Evolutionary conservation across 768 basidiomycete species (phyloP).

Genomic region (Lactifluus pinguis): DNA sequence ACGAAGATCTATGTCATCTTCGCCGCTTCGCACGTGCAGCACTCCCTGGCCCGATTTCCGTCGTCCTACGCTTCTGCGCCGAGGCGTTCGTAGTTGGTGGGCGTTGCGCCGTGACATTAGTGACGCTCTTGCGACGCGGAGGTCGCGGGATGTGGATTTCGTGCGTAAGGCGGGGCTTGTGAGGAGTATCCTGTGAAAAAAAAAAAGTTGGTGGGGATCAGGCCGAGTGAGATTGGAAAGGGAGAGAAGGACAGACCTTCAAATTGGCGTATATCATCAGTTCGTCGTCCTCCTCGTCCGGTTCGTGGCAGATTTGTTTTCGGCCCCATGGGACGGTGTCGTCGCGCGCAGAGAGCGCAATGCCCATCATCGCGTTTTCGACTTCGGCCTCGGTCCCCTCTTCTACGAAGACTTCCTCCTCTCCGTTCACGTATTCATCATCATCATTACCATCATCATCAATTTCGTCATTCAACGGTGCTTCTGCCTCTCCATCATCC

Average conservation of each 20-base stretch:
- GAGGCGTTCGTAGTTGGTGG: background rate
- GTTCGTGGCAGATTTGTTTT: constrained; percentile 11
- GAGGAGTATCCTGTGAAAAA: constrained; percentile 32
- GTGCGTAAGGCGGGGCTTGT: constrained; percentile 29
- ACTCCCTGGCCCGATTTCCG: background rate
- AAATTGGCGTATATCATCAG: constrained; percentile 45
- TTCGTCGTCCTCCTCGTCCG: constrained; percentile 47
- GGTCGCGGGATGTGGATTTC: constrained; percentile 9
- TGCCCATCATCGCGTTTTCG: background rate
- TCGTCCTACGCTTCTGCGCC: constrained; percentile 9
- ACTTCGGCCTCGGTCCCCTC: constrained; percentile 19
- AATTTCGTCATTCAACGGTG: background rate
- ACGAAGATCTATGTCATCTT: background rate
- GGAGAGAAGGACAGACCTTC: constrained; percentile 29
- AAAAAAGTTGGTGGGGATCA: background rate
- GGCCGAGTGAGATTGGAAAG: background rate
- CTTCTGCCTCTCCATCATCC: constrained; percentile 38
- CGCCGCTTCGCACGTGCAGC: constrained; percentile 9
- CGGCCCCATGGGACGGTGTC: constrained; percentile 7
- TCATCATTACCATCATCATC: constrained; percentile 9
- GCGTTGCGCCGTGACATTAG: constrained; percentile 3
- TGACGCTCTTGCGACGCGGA: constrained; percentile 6
- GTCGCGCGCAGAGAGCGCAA: background rate
- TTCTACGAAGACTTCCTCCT: constrained; percentile 1
- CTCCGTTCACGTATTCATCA: constrained; percentile 14